Evolutionary conservation across 164 flowering plant species (phyloP).

Genomic region (Buxus sempervirens): DNA sequence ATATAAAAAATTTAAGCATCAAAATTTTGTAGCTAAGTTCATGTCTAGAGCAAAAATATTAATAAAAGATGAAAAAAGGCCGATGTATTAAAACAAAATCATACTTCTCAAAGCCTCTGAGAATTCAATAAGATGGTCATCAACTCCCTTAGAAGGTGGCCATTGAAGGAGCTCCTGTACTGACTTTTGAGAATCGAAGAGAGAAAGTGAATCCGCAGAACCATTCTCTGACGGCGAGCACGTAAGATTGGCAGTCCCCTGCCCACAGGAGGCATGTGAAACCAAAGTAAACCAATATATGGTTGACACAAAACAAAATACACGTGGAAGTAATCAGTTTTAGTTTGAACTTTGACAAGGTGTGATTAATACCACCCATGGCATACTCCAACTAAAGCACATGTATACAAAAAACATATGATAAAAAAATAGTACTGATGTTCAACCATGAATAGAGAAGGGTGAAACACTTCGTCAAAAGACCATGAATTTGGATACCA

Average conservation of each 20-base stretch:
- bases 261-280: constrained; percentile 16
- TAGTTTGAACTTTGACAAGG: no score
- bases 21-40: neutral
- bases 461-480: no score
- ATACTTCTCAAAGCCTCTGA: constrained; percentile 93
- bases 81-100: constrained; percentile 11
- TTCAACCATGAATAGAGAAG: no score
- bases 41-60: neutral
- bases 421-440: no score
- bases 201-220: constrained; percentile 32
- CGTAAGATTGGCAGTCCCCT: constrained; percentile 46
- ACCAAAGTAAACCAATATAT: neutral
- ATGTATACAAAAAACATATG: no score
- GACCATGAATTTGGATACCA: no score
- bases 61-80: neutral
- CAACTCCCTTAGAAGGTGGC: constrained; percentile 50
- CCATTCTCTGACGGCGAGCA: constrained; percentile 54
- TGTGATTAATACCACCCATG: no score
- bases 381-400: no score
- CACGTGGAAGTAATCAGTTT: no score
- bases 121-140: constrained; percentile 91
- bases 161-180: constrained; percentile 60
- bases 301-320: no score
- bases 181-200: constrained; percentile 55
- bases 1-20: constrained; percentile 8